Base-by-base conservation (phyloP, 208 protist species). In the Wallacemonas rigidus region DNA sequence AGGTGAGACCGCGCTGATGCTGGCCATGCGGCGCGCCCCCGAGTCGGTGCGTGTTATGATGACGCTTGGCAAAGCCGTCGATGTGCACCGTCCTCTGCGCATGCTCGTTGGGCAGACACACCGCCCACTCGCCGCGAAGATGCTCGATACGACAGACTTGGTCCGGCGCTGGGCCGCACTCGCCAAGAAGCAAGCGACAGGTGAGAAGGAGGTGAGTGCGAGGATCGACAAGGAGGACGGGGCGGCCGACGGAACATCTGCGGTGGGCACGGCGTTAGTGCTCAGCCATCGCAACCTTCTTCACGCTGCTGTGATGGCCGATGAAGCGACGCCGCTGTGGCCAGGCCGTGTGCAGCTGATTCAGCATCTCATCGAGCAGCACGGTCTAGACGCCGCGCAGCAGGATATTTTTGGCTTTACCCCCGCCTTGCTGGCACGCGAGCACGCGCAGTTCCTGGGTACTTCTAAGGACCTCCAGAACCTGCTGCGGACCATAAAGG, bases 371-470 rank as follows among this genome's bases (percentile, higher is more conserved):
- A 40, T 85, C 14, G 65, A 57, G 39, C 26, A 69, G 39, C 63
- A 82, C 58, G 26, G 26, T 26, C 12, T 74, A 12, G 15, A 69
- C 12, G 67, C 70, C 3, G 62, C 61, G 6, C 47, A 72, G 55
- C 67, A 74, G 71, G 79, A 88, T 55, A 17, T 69, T 6, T 78
- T 80, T 58, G 79, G 79, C 44, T 80, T 72, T 56, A 88, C 83
- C 40, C 79, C 79, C 35, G 63, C 72, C 14, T 65, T 78, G 68
- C 76, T 64, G 56, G 83, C 83, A 2, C n/a, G 51, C 12, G 74
- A 88, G 48, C 65, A 83, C 71, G 71, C 58, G 39, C 12, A 15
- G 11, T 78, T 74, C 47, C 77, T 81, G n/a, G 17, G 50, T 60
- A 71, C 38, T 39, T 3, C 15, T 44, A 63, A 63, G 7, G 71